Base-by-base conservation (phyloP, 306 rosid genomes). In the Ammopiptanthus mongolicus region DNA sequence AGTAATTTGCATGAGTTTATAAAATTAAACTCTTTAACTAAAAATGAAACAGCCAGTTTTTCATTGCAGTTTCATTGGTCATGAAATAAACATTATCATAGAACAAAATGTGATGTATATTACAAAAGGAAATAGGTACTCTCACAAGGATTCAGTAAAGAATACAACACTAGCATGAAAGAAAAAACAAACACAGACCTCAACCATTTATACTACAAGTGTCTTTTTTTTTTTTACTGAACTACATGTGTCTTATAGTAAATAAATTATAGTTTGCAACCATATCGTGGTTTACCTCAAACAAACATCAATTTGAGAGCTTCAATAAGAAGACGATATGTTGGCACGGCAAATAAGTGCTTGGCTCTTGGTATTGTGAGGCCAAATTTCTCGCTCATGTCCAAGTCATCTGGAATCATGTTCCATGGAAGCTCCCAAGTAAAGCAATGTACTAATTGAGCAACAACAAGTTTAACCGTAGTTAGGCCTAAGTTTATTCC, bases 401-500 rank as follows among this genome's bases (percentile, higher is more conserved):
- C 85, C 64, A 84, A 74, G 2, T 84, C 74, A 28, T 21, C 8
- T 2, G 80, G 60, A 23, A 0, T 18, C 21, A 68, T 68, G 21
- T 37, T 67, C 0, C 4, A 0, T 0, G 78, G 83, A 31, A 87
- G 87, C 23, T 80, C 56, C 86, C 86, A 87, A 41, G 13, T 28
- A 63, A 87, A 85, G 69, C 75, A 84, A 31, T 81, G 90, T 8
- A 51, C 61, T 11, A 86, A 50, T 3, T 87, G 86, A 5, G 90
- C 85, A 1, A 87, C 34, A 13, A 76, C 1, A 14, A 78, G 48
- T 52, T 65, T 62, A 6, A 68, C 79, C 0, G 69, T 37, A 15
- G 5, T 15, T 0, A 87, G 23, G 1, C 86, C 90, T 2, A 84
- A 13, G 23, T 79, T 55, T 36, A 79, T 25, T 22, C 86, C 86